Evolutionary conservation across 345 rosid species (phyloP).

Genomic region (Corchorus capsularis): DNA sequence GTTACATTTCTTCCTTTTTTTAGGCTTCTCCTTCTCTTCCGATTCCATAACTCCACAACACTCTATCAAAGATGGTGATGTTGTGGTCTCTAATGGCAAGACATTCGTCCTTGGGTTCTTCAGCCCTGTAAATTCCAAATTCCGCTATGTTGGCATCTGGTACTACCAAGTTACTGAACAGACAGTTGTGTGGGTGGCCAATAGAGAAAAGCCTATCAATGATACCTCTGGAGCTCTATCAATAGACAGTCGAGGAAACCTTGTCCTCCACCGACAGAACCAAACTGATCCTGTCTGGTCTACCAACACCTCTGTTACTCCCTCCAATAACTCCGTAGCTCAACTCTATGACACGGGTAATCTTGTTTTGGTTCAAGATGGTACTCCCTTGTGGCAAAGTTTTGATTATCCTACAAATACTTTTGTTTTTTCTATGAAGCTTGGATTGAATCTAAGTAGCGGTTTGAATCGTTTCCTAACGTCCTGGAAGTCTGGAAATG

Average conservation of each 20-base stretch:
- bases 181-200: slow-evolving; percentile 78
- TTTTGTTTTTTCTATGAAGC: slow-evolving; percentile 56
- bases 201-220: slow-evolving; percentile 53
- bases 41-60: slow-evolving; percentile 33
- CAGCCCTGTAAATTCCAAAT: slow-evolving; percentile 43
- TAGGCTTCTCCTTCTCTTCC: slow-evolving; percentile 24
- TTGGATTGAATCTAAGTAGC: slow-evolving; percentile 46
- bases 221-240: slow-evolving; percentile 44
- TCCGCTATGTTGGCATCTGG: slow-evolving; percentile 73
- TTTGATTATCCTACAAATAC: slow-evolving; percentile 67
- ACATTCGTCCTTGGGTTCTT: slow-evolving; percentile 59
- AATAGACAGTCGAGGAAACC: slow-evolving; percentile 42
- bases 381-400: slow-evolving; percentile 56
- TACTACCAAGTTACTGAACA: slow-evolving; percentile 43
- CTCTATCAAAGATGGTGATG: slow-evolving; percentile 43
- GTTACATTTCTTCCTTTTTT: slow-evolving; percentile 19
- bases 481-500: slow-evolving; percentile 52
- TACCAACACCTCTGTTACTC: slow-evolving; percentile 34
- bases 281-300: slow-evolving; percentile 51
- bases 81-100: slow-evolving; percentile 36
- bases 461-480: slow-evolving; percentile 38
- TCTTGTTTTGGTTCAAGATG: slow-evolving; percentile 43
- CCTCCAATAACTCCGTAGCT: slow-evolving; percentile 28
- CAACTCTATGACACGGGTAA: slow-evolving; percentile 63
- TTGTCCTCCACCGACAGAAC: slow-evolving; percentile 27